Base-by-base conservation (phyloP, 208 protist genomes). In the Leishmania arabica region DNA sequence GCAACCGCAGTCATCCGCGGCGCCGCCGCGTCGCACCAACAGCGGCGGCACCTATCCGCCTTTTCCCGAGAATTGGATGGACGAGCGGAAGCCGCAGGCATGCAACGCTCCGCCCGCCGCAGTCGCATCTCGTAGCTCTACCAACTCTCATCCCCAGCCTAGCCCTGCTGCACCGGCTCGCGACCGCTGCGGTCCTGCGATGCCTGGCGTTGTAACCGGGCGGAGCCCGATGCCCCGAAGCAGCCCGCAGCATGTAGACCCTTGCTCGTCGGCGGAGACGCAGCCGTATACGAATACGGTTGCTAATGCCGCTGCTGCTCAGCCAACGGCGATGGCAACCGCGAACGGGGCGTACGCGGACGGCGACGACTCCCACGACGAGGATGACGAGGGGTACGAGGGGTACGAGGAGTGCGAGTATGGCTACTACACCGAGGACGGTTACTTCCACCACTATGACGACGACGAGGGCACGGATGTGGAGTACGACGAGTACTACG, bases 341-440 rank as follows among this genome's bases (percentile, higher is more conserved):
- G 47, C 34, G 5, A 37, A 42, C 42, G 69, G 45, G 45, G 79
- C 8, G 56, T 40, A 80, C 47, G 64, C 51, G 34, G 81, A 47
- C 37, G 31, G 72, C 49, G 68, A 81, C 51, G 13, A 70, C 78
- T 31, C 7, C 21, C 49, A 79, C 24, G 47, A 72, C 8, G 75
- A 79, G 47, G 82, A 83, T 5, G 81, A 86, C 64, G 84, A 89
- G 75, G 79, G 88, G 68, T 79, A 89, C 37, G 86, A 89, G 75
- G 79, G 88, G 68, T 79, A 89, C 37, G 86, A 88, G 70, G 84
- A 87, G 64, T 47, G 77, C 56, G 82, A 87, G 34, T 81, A 86
- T 75, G 76, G 81, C 60, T 85, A 89, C 78, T 83, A 87, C 78
- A 82, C 84, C 72, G 80, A 88, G 9, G 83, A 68, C 40, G 82